These are phyloP conservation scores for Udeniomyces megalosporus DNA, from an alignment of 768 basidiomycete genomes.

Conservation along the genomic window DNA sequence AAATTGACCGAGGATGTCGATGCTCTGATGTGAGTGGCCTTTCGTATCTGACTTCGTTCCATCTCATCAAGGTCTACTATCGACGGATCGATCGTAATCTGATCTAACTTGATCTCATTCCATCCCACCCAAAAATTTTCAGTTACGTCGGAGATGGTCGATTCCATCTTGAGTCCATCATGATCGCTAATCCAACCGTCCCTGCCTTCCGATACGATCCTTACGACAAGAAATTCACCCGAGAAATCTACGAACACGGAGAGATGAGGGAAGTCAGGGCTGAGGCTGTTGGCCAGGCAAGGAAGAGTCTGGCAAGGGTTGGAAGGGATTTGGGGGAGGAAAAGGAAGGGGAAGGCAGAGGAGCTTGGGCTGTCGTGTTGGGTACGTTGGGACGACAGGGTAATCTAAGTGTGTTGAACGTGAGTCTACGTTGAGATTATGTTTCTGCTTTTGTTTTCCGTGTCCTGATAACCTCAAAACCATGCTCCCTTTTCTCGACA, in stretches of 20 bases:
- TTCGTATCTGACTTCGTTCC: not conserved
- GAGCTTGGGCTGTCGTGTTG: slow-evolving; percentile 75
- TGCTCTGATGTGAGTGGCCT: slow-evolving; percentile 56
- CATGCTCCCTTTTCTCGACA: not conserved
- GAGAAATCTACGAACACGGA: slow-evolving; percentile 73
- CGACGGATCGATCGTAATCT: not conserved
- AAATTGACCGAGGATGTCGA: slow-evolving; percentile 52
- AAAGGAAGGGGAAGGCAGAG: slow-evolving; percentile 21
- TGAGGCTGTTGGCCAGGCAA: slow-evolving; percentile 58
- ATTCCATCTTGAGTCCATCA: slow-evolving; percentile 94
- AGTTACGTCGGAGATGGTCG: slow-evolving; percentile 96
- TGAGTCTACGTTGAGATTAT: slow-evolving; percentile 21
- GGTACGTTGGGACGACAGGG: slow-evolving; percentile 93
- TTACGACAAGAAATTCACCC: slow-evolving; percentile 89
- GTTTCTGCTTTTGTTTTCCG: slow-evolving; percentile 1
- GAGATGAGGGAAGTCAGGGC: slow-evolving; percentile 68
- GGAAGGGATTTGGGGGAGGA: slow-evolving; percentile 10
- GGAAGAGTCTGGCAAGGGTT: slow-evolving; percentile 41
- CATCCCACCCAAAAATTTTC: not conserved
- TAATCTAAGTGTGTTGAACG: slow-evolving; percentile 72
- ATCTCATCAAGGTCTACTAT: no score
- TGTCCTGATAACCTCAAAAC: not conserved
- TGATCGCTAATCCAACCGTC: slow-evolving; percentile 93
- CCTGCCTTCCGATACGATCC: slow-evolving; percentile 98
- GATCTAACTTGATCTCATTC: not conserved